Evolutionary conservation across 2,329 filamentous ascomycete genomes (phyloP), one percentile per base, ranked within the genome.

Genomic region (Aaosphaeria arxii): DNA sequence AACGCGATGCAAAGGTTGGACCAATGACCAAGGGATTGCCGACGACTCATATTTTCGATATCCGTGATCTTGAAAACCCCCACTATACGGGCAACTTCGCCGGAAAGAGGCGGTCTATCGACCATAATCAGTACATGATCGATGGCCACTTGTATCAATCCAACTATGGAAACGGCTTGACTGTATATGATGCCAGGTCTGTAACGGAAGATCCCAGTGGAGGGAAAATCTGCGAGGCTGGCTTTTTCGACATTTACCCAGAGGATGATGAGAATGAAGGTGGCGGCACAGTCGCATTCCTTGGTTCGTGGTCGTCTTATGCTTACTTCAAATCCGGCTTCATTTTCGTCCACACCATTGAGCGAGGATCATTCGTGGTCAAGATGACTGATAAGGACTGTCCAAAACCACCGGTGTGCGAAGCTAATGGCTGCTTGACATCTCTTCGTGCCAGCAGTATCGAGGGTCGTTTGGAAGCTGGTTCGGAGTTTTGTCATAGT

Each of bases 91-190:
- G 72, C 24, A 56, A 67, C 57, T 74, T 69, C 62, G 68, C 71
- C 44, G 58, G 58, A 11, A 55, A 57, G 6, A 58, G 60, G 42
- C 58, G 59, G 5, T 52, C 58, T 1, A 72, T 74, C 43, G 72
- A 74, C 48, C 72, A 75, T 61, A 74, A 74, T 58, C 72, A 75
- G 54, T 75, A 75, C 48, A 51, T 74, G 35, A 56, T 65, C 11
- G 60, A 70, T 30, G 66, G 66, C 2, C 57, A 62, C 39, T 52
- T 58, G 9, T 74, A 72, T 59, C 69, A 73, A 50, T 64, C 60
- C 42, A 71, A 73, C 56, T 73, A 73, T 47, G 69, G 67, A 29
- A 58, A 56, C 7, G 70, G 70, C 13, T 59, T 72, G n/a, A 66
- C 61, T 4, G 62, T 72, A 32, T 48, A 63, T 6, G 70, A 72